phyloP scores from a whole-genome alignment of 345 rosid genomes.

The Lepidium aucheri region DNA sequence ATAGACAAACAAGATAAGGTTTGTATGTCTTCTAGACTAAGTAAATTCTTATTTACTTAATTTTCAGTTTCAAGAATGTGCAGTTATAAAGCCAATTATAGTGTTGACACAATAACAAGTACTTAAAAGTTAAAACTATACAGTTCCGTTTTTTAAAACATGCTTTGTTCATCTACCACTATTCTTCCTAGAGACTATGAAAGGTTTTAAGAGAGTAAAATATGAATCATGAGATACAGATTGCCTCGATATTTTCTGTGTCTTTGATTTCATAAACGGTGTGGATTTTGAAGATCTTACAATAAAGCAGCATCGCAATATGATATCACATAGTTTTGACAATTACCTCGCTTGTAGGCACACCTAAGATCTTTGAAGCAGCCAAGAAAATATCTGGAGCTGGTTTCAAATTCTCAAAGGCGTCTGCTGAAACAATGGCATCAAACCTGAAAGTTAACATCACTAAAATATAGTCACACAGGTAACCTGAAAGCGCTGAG shows the following conservation, averaged over 20 bases:
- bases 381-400: slow-evolving; percentile 96
- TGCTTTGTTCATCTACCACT: neutral
- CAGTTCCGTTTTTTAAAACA: neutral
- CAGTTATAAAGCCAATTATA: neutral
- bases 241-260: neutral
- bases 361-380: slow-evolving; percentile 80
- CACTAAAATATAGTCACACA: neutral
- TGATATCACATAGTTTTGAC: neutral
- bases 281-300: neutral
- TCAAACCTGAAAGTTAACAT: slow-evolving; percentile 58
- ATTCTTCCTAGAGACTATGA: neutral
- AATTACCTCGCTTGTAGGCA: slow-evolving; percentile 67
- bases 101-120: too few relatives aligned
- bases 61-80: neutral
- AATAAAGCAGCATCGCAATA: neutral
- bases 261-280: neutral
- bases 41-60: neutral
- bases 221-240: neutral
- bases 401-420: slow-evolving; percentile 95
- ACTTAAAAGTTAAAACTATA: neutral
- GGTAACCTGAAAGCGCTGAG: neutral
- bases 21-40: neutral
- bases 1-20: neutral
- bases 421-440: slow-evolving; percentile 96
- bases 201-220: neutral